These are phyloP conservation scores for Picea sitchensis DNA, from an alignment of 75 land plant species.

Conservation along the genomic window DNA sequence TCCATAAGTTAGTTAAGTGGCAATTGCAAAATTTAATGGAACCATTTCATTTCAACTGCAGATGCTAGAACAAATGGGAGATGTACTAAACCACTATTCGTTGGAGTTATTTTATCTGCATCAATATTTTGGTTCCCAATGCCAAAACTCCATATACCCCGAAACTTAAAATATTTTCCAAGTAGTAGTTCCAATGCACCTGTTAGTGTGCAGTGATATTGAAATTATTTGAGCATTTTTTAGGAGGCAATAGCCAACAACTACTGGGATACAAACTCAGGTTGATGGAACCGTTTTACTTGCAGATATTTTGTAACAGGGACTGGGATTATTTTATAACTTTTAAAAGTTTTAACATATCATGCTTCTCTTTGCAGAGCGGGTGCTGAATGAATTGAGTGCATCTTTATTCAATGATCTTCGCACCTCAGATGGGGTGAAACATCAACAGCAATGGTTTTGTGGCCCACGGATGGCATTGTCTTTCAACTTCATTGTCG, in stretches of 20 bases:
- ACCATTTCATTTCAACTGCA: no score
- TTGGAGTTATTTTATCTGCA: no score
- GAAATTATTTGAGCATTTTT: not conserved
- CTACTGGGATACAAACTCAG: not conserved
- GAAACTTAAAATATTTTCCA: not conserved
- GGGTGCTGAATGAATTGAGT: slow-evolving; percentile 54
- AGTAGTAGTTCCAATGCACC: not conserved
- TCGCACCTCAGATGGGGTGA: slow-evolving; percentile 71
- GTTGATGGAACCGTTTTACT: not conserved
- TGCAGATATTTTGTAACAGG: not conserved
- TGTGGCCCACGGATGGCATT: slow-evolving; percentile 75
- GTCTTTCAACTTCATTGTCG: slow-evolving; percentile 79
- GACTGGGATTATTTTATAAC: not conserved
- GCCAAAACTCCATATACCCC: not conserved
- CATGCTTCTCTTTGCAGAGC: slow-evolving; percentile 25
- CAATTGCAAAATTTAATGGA: no score
- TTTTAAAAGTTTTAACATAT: not conserved
- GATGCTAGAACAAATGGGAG: no score
- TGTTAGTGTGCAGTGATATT: not conserved
- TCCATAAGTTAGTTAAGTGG: no score
- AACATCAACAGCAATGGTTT: slow-evolving; percentile 66
- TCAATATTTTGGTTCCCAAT: not conserved
- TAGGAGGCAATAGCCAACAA: not conserved
- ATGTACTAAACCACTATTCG: no score
- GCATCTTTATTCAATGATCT: slow-evolving; percentile 54